Conservation (phyloP, 768 basidiomycete genomes). For the Ephemerocybe angulata region DNA sequence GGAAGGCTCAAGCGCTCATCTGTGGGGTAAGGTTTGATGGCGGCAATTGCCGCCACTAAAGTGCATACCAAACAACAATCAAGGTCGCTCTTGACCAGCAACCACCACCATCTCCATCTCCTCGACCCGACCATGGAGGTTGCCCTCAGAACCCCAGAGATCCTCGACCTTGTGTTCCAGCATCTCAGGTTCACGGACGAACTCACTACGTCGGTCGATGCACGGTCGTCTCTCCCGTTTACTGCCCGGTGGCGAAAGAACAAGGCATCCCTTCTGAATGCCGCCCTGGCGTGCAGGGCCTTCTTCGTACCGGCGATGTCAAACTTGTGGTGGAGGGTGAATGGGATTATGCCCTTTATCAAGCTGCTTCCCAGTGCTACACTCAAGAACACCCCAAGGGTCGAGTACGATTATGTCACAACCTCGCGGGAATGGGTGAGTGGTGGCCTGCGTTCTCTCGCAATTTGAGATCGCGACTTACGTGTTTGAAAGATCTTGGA, state of each 20-base stretch:
- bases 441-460: not conserved
- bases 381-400: not conserved
- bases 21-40: no score
- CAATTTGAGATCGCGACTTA: not conserved
- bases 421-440: not conserved
- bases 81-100: not conserved
- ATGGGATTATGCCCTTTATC: not conserved
- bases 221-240: not conserved
- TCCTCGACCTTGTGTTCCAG: constrained; percentile 1
- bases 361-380: not conserved
- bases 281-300: not conserved
- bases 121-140: not conserved
- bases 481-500: not conserved
- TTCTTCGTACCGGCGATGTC: not conserved
- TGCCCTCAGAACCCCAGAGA: not conserved
- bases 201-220: not conserved
- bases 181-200: not conserved
- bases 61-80: no score
- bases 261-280: not conserved
- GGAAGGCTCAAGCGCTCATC: no score
- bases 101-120: not conserved
- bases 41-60: no score
- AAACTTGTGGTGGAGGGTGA: constrained; percentile 1
- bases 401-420: not conserved
- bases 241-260: not conserved